These are phyloP conservation scores for Pleurotus cornucopiae DNA, from an alignment of 768 basidiomycete genomes.

Conservation along the genomic window DNA sequence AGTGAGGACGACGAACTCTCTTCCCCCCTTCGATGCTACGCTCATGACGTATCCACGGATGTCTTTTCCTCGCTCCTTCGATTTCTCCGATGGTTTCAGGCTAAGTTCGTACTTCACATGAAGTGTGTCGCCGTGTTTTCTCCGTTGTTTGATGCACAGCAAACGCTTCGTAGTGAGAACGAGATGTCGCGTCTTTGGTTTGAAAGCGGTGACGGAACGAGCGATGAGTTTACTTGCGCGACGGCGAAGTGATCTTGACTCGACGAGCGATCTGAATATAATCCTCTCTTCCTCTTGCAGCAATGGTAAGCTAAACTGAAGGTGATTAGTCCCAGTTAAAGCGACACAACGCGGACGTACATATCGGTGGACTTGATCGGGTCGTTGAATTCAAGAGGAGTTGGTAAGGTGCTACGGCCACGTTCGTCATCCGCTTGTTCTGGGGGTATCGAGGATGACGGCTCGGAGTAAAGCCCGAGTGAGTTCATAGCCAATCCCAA, in stretches of 20 bases:
- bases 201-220: slow-evolving; percentile 42
- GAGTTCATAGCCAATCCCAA: slow-evolving; percentile 5
- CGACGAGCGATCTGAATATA: slow-evolving; percentile 49
- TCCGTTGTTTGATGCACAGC: slow-evolving; percentile 49
- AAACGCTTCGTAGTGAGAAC: slow-evolving; percentile 55
- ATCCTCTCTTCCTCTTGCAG: slow-evolving; percentile 38
- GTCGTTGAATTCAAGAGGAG: slow-evolving; percentile 51
- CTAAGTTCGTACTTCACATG: slow-evolving; percentile 47
- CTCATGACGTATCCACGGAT: slow-evolving; percentile 37
- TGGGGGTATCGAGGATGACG: neutral
- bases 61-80: slow-evolving; percentile 43
- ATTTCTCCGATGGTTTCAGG: slow-evolving; percentile 30
- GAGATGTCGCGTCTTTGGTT: slow-evolving; percentile 49
- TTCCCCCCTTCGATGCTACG: slow-evolving; percentile 49
- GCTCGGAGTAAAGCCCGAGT: slow-evolving; percentile 2
- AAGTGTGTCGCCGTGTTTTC: slow-evolving; percentile 27
- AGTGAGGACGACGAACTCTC: slow-evolving; percentile 58
- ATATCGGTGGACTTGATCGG: slow-evolving; percentile 33
- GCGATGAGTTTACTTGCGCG: slow-evolving; percentile 55
- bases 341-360: slow-evolving; percentile 27
- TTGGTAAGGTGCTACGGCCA: slow-evolving; percentile 49
- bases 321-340: neutral
- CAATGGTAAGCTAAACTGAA: slow-evolving; percentile 18
- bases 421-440: slow-evolving; percentile 25
- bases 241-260: slow-evolving; percentile 47